phyloP scores from a whole-genome alignment of 1,284 basidiomycete species.

The Stereum hirsutum region DNA sequence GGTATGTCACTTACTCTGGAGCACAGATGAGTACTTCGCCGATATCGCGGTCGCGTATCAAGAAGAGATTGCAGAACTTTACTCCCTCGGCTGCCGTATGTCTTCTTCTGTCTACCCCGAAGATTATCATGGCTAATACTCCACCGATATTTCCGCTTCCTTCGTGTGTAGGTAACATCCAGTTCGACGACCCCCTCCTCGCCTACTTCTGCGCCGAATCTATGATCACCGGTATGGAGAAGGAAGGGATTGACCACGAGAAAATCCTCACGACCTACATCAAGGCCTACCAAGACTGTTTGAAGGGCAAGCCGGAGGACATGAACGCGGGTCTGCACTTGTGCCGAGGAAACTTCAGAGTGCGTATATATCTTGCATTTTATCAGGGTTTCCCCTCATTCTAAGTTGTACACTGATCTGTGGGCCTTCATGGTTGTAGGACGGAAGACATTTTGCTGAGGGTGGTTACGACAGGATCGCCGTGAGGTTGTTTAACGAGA shows the following conservation, averaged over 20 bases:
- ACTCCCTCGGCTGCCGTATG: slow-evolving; percentile 64
- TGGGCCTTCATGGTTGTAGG: slow-evolving; percentile 20
- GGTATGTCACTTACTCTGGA: too few species aligned
- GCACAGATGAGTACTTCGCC: slow-evolving; percentile 64
- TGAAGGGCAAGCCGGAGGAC: slow-evolving; percentile 50
- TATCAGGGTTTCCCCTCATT: not conserved
- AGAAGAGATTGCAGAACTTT: slow-evolving; percentile 64
- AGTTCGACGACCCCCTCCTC: slow-evolving; percentile 69
- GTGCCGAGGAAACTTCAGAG: slow-evolving; percentile 74
- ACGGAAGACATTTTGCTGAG: slow-evolving; percentile 61
- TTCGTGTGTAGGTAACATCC: slow-evolving; percentile 42
- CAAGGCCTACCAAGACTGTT: slow-evolving; percentile 58
- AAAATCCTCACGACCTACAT: slow-evolving; percentile 64
- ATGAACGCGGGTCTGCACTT: slow-evolving; percentile 67
- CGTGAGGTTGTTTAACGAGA: slow-evolving; percentile 58
- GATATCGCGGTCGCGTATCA: slow-evolving; percentile 66
- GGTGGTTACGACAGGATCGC: slow-evolving; percentile 73
- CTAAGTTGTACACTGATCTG: too few species aligned
- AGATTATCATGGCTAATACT: too few species aligned
- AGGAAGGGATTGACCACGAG: slow-evolving; percentile 49
- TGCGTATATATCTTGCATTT: slow-evolving; percentile 13
- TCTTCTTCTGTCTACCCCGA: too few species aligned
- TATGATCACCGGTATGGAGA: slow-evolving; percentile 57
- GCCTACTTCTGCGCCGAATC: slow-evolving; percentile 57
- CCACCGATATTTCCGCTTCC: not conserved